Evolutionary conservation across 345 rosid genomes (phyloP).

Genomic region (Durio zibethinus): DNA sequence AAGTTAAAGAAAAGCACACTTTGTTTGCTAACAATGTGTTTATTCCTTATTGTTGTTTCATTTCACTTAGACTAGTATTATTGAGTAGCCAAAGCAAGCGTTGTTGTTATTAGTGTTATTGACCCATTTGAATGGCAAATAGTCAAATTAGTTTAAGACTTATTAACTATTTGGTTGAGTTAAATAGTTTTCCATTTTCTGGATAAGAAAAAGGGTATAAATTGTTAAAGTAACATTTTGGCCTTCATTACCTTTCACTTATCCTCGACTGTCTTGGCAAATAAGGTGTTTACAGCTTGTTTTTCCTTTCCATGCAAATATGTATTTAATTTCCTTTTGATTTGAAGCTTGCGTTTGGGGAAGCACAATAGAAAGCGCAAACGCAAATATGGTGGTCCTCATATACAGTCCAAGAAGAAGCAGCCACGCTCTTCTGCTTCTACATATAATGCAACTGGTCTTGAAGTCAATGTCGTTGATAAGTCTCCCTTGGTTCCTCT

Average conservation of each 20-base stretch:
- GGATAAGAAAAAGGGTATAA: not conserved
- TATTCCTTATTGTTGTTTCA: not conserved
- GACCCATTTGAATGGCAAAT: not conserved
- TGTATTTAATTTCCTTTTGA: conserved; percentile 6
- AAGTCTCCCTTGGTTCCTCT: conserved; percentile 41
- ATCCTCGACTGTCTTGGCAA: not conserved
- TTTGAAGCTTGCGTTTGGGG: conserved; percentile 63
- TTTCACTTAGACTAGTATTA: not conserved
- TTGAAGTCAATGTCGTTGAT: conserved; percentile 31
- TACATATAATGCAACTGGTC: conserved; percentile 28
- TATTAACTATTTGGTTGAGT: not conserved
- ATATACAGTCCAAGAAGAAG: conserved; percentile 70
- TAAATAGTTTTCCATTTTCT: not conserved
- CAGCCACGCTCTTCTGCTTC: conserved; percentile 38
- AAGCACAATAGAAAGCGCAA: conserved; percentile 81
- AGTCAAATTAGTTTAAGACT: not conserved
- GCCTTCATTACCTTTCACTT: not conserved
- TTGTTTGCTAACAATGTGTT: not conserved
- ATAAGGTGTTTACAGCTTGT: not conserved
- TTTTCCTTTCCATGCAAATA: not conserved
- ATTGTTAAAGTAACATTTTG: not conserved
- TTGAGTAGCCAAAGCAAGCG: not conserved
- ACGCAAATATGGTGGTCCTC: conserved; percentile 59
- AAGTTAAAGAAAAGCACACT: not conserved
- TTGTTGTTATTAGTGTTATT: not conserved